Evolutionary conservation across 805 yeast species (phyloP), one percentile per base, ranked within the genome.

Genomic region (Hanseniaspora clermontiae): DNA sequence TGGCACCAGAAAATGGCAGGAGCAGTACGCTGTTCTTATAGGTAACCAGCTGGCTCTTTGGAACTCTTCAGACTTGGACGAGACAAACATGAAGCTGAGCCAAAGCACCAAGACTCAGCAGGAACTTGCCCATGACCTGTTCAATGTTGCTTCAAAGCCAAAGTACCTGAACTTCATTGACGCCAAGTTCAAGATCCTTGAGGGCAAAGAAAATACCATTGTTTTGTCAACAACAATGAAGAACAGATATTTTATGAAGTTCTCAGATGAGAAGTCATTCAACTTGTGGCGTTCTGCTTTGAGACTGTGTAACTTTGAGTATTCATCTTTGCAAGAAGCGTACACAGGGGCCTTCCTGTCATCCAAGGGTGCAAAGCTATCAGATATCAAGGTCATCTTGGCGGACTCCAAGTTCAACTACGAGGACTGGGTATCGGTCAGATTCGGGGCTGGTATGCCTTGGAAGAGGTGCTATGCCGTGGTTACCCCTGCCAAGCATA

Each of bases 361-460:
- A 10, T 89, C 96, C n/a, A 77, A 95, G 64, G 98, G 98, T 24
- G 78, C 95, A 5, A 74, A 84, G 59, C 72, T 93, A 59, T 83
- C 91, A 55, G 97, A 95, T 65, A 89, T 93, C 60, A 79, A 86
- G 59, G 84, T 91, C 15, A 75, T 93, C 47, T 74, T 93, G 58
- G 84, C 95, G 0, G 95, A 86, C 61, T 83, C 93, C 19, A 83
- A 91, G 64, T 86, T 81, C 66, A 80, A 79, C 58, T 93, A 88
- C 65, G 96, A 87, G 68, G 96, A 90, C 64, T 91, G 96, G 97
- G 89, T 85, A 45, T 79, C 89, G 66, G 95, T 93, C 17, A 76
- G 97, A 61, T 93, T 91, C 68, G 97, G 98, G 19, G 79, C 93
- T 10, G 98, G 98, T 27, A 87, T 88, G 95, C 96, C 97, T 1